Conservation (phyloP, 129 eudicot genomes). For the Chrysanthemum lavandulifolium region DNA sequence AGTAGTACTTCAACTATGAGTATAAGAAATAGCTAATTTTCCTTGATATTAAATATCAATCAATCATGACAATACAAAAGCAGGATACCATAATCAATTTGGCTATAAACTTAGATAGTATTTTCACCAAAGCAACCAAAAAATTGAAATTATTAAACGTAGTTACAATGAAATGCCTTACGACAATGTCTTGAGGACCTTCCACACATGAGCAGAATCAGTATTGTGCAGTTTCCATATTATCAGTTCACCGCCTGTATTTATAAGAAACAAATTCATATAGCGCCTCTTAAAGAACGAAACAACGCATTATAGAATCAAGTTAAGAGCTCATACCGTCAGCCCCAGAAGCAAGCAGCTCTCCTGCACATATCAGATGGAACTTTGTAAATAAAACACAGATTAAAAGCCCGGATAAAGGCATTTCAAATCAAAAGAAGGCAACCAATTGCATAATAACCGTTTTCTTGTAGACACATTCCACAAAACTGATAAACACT, state of each 20-base stretch:
- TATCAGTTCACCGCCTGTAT: constrained; percentile 82
- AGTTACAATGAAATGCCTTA: constrained; percentile 43
- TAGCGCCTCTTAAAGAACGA: not conserved
- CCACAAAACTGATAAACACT: not conserved
- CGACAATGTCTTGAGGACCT: constrained; percentile 83
- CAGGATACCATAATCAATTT: too few relatives aligned
- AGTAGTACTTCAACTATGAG: constrained; percentile 33
- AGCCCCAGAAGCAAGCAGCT: constrained; percentile 95
- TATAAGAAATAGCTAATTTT: not conserved
- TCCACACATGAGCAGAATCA: constrained; percentile 84
- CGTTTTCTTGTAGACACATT: not conserved
- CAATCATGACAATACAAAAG: too few relatives aligned
- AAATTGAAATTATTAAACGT: not conserved
- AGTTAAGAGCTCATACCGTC: constrained; percentile 61
- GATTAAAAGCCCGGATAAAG: not conserved
- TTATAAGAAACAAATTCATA: constrained; percentile 11
- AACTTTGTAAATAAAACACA: constrained; percentile 15
- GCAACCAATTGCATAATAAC: not conserved
- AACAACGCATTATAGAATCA: not conserved
- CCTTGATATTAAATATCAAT: too few relatives aligned
- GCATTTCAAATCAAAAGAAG: not conserved
- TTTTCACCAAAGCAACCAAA: too few relatives aligned
- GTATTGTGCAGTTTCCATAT: constrained; percentile 72
- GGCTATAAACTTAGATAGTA: too few relatives aligned
- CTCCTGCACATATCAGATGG: constrained; percentile 57